phyloP scores from a whole-genome alignment of 805 yeast genomes.

The Kregervanrija pseudodelftensis region DNA sequence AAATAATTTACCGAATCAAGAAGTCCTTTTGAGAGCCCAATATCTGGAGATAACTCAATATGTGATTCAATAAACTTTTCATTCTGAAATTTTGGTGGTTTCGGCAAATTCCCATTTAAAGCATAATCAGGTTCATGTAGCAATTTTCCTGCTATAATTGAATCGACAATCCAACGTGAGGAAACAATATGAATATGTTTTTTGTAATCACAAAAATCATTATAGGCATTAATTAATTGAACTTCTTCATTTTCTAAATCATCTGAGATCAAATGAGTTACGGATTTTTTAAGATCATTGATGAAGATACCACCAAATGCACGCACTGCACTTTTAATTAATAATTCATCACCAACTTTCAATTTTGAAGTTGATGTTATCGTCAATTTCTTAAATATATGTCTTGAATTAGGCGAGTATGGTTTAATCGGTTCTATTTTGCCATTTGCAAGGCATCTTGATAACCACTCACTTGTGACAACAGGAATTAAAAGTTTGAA shows the following conservation, averaged over 20 bases:
- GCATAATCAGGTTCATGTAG: constrained; percentile 32
- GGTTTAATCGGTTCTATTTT: constrained; percentile 44
- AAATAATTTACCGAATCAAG: too few species aligned
- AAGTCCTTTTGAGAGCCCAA: too few species aligned
- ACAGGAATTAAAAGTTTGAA: constrained; percentile 54
- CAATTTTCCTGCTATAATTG: neutral
- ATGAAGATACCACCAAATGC: constrained; percentile 74
- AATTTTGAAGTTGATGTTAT: constrained; percentile 48
- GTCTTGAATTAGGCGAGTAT: constrained; percentile 67
- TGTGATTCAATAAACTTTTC: neutral
- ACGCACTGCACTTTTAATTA: constrained; percentile 58
- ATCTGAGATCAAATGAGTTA: constrained; percentile 71
- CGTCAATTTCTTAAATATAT: constrained; percentile 54
- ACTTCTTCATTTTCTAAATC: constrained; percentile 47
- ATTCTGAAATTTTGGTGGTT: neutral
- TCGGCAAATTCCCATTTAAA: neutral
- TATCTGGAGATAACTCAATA: too few species aligned
- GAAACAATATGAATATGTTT: constrained; percentile 51
- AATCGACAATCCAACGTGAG: constrained; percentile 61
- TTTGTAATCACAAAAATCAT: constrained; percentile 19
- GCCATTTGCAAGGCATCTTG: constrained; percentile 34
- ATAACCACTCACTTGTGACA: constrained; percentile 56
- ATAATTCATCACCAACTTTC: constrained; percentile 52
- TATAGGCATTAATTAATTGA: constrained; percentile 19
- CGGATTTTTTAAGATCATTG: constrained; percentile 55